Evolutionary conservation across 1,284 basidiomycete genomes (phyloP).

Genomic region (Ceratobasidium sp.): DNA sequence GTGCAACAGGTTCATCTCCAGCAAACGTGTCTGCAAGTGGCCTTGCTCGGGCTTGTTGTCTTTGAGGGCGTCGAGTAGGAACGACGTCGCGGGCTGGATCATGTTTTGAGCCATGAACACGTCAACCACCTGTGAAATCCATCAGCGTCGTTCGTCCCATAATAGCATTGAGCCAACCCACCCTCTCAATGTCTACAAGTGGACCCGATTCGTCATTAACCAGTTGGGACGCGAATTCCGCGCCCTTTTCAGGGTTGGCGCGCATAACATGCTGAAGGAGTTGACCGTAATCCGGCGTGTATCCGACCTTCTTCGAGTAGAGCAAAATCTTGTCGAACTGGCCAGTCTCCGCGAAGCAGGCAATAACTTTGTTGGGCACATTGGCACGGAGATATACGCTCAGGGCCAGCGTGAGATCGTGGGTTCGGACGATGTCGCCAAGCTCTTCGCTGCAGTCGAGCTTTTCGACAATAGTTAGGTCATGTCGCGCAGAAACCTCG

Average conservation of each 20-base stretch:
- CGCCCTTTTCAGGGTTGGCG: conserved; percentile 96
- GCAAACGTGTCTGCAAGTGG: conserved; percentile 92
- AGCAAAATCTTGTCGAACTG: conserved; percentile 99
- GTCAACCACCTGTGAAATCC: conserved; percentile 77
- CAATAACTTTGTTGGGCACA: conserved; percentile 98
- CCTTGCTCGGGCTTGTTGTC: conserved; percentile 99
- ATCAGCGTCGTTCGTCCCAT: conserved; percentile 1
- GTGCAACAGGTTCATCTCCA: conserved; percentile 98
- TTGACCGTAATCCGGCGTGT: conserved; percentile 92
- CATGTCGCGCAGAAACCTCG: conserved; percentile 3
- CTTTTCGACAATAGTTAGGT: conserved; percentile 57
- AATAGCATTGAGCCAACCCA: conserved; percentile 55
- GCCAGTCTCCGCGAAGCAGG: conserved; percentile 98
- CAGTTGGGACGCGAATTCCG: conserved; percentile 96
- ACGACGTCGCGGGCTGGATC: conserved; percentile 99
- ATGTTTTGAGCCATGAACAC: conserved; percentile 99
- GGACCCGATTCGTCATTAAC: conserved; percentile 95
- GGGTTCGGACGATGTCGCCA: conserved; percentile 94
- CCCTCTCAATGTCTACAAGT: conserved; percentile 93
- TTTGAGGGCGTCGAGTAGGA: conserved; percentile 98
- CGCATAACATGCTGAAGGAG: conserved; percentile 98
- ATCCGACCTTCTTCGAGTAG: conserved; percentile 98
- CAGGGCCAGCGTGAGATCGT: conserved; percentile 98
- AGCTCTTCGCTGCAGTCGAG: conserved; percentile 99
- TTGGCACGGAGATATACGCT: conserved; percentile 99